Evolutionary conservation across 2,329 filamentous ascomycete genomes (phyloP), one percentile per base, ranked within the genome.

Genomic region (Paecilomyces sp.): DNA sequence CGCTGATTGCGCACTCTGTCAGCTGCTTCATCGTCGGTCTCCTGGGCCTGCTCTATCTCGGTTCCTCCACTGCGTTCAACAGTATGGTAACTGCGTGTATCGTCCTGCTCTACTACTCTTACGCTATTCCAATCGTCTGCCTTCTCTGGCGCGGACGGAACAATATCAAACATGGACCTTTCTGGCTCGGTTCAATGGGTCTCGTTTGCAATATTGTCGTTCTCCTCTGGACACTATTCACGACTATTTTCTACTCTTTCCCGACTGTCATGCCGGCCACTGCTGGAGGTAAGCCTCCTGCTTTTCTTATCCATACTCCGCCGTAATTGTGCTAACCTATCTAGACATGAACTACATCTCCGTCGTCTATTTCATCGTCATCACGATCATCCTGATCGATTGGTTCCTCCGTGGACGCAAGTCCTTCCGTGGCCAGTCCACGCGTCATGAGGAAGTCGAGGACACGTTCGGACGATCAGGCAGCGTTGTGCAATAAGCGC

Each of bases 1-100:
- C 80, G 1, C 58, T 82, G 1, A 65, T 74, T 30, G 76, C 79
- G n/a, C 79, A 82, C 65, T 66, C 70, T 12, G 69, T 74, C 6
- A 80, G 76, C 62, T 79, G 76, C 62, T 65, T 77, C 22, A 75
- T 82, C 57, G 79, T 82, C 11, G 75, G 71, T 1, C 61, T 77
- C 9, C 68, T 82, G 2, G 81, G 80, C 2, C 73, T 78, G 58
- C 70, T 83, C 18, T 82, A 81, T 61, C 68, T 80, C 50, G 77
- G 75, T 34, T 76, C 74, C 13, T 70, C 71, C 2, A 72, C 73
- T 11, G 77, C 76, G 0, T 77, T 79, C 61, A 75, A 74, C 66
- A 76, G 74, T 34, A 76, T 79, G 66, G 72, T 76, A 22, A 75
- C 75, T 1, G 78, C 77, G 1, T 79, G 80, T 50, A 80, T 82